Evolutionary conservation across 371 early-diverging fungal genomes (phyloP), one percentile per base, ranked within the genome.

Genomic region (Enteropsectra breve): DNA sequence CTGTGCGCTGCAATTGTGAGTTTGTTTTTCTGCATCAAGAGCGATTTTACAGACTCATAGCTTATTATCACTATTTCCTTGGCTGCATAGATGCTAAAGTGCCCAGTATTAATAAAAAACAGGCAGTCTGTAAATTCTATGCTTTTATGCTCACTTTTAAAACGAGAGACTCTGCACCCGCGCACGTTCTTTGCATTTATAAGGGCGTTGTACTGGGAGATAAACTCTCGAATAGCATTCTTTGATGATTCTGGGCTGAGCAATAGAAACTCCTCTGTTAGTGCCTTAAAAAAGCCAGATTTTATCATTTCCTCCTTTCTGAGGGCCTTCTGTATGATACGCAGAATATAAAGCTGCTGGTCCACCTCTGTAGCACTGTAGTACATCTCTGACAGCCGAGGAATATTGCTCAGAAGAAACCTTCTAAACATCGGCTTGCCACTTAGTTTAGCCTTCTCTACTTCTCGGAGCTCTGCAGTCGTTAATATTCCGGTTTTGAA

Each of bases 121-220:
- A 52, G 24, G 11, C 52, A 11, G 24, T 23, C 52, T 11, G 11
- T 28, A 11, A 52, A 11, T 32, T 52, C 52, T 24, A 11, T 24
- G 33, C 24, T 23, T 23, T 23, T 52, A 32, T 11, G 11, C 52
- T 24, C 24, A 24, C 11, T 11, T 32, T 28, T 24, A 11, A 52
- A 11, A 32, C 52, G 11, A 11, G 24, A 11, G 15, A 52, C 52
- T 24, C 52, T 24, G 52, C 52, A 52, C 52, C 24, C 52, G 24
- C 11, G 52, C 52, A 11, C 52, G 24, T 11, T 32, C 52, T 11
- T 52, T 52, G 52, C 11, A 15, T 15, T 43, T 43, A 43, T 43
- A 15, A 43, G 15, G 21, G 43, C 43, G 43, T 21, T 15, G 43
- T 21, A 43, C 15, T 43, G 43, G 15, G 43, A 15, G 43, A 15